phyloP scores from a whole-genome alignment of 2,329 filamentous ascomycete species.

The Phaeophleospora eucalypticola region DNA sequence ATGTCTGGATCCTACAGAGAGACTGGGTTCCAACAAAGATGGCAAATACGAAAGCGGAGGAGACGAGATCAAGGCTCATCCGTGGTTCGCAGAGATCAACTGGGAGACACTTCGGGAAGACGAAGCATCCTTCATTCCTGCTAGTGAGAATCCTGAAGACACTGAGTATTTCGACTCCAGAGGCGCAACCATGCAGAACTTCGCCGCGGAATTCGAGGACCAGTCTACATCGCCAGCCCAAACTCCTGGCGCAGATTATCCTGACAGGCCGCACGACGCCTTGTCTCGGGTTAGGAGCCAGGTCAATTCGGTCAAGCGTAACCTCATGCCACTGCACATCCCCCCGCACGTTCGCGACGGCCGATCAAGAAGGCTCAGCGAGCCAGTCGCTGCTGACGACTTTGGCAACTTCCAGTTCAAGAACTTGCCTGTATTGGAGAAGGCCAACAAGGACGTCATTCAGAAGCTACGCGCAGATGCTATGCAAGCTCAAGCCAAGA shows the following conservation, averaged over 20 bases:
- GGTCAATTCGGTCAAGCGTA: constrained; percentile 79
- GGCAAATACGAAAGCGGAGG: constrained; percentile 81
- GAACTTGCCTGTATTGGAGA: constrained; percentile 91
- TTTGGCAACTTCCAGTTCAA: constrained; percentile 98
- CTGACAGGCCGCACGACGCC: constrained; percentile 89
- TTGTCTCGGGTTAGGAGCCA: constrained; percentile 84
- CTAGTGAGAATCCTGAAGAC: constrained; percentile 88
- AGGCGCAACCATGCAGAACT: constrained; percentile 86
- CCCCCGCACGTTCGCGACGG: constrained; percentile 92
- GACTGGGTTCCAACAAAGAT: constrained; percentile 79
- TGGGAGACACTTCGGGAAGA: constrained; percentile 93
- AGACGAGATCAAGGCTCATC: constrained; percentile 82
- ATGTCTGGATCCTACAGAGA: constrained; percentile 73
- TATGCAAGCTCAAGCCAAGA: constrained; percentile 63
- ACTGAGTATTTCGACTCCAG: constrained; percentile 96
- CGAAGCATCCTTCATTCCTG: constrained; percentile 91
- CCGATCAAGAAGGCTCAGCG: constrained; percentile 81
- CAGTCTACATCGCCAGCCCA: constrained; percentile 70
- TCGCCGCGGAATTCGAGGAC: constrained; percentile 91
- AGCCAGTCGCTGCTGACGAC: constrained; percentile 83
- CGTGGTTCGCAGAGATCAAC: constrained; percentile 82
- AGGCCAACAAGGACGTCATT: constrained; percentile 98
- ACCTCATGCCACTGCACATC: constrained; percentile 91
- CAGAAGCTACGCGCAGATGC: constrained; percentile 92
- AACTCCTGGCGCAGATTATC: constrained; percentile 69